A percentile compares a stretch with the other conserved stretches of the same genome.
Conservation (phyloP, 352 stramenopile species). For the Phytopythium kandeliae region DNA sequence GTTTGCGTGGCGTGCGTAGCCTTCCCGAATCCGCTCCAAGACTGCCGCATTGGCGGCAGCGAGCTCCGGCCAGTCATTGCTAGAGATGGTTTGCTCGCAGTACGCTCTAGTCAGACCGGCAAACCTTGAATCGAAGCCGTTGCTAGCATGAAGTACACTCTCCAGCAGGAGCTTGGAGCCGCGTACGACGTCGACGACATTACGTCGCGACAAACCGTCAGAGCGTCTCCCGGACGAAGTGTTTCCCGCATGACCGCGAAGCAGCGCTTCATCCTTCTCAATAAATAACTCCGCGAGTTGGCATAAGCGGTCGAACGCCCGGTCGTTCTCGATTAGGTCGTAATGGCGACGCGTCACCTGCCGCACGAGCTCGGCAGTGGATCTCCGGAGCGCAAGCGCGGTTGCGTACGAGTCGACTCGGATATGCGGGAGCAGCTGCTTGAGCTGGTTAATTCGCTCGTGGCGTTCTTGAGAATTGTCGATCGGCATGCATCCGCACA, state of each 20-base stretch:
- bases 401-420: slow-evolving; percentile 30
- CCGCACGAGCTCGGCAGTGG: slow-evolving; percentile 24
- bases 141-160: slow-evolving; percentile 23
- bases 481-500: slow-evolving; percentile 48
- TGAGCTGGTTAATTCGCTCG: slow-evolving; percentile 37
- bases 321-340: slow-evolving; percentile 23
- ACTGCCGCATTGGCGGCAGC: slow-evolving; percentile 13
- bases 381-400: slow-evolving; percentile 29
- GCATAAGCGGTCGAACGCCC: slow-evolving; percentile 26
- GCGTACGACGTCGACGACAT: slow-evolving; percentile 13
- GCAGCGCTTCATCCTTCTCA: slow-evolving; percentile 23
- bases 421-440: slow-evolving; percentile 41
- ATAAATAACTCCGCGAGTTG: slow-evolving; percentile 34
- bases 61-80: slow-evolving; percentile 11
- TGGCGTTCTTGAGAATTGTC: slow-evolving; percentile 16
- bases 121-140: slow-evolving; percentile 25
- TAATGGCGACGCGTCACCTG: slow-evolving; percentile 25
- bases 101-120: slow-evolving; percentile 24
- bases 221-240: neutral
- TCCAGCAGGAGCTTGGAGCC: slow-evolving; percentile 30
- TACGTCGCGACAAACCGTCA: neutral
- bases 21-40: slow-evolving; percentile 19
- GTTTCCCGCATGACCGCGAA: neutral
- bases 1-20: slow-evolving; percentile 16
- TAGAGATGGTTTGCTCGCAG: slow-evolving; percentile 20